Conservation (phyloP, 2,329 filamentous ascomycete species). For the Verticillium zaregamsianum region DNA sequence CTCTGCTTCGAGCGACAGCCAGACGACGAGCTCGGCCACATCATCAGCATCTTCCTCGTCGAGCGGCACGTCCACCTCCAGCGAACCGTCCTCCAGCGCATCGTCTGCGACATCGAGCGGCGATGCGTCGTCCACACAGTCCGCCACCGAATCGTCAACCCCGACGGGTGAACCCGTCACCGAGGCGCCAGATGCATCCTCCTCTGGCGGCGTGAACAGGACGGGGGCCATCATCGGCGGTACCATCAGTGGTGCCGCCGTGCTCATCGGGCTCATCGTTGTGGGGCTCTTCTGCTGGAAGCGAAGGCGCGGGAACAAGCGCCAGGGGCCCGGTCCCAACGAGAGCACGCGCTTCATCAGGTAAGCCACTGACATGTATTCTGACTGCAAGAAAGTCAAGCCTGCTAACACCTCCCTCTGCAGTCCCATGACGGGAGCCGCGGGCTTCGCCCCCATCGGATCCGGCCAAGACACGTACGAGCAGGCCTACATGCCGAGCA, state of each 20-base stretch:
- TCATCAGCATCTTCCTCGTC: conserved; percentile 7
- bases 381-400: conserved; percentile 1
- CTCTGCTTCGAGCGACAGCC: conserved; percentile 10
- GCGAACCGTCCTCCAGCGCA: conserved; percentile 7
- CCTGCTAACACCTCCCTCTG: conserved; percentile 12
- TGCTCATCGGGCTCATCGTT: conserved; percentile 35
- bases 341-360: conserved; percentile 35
- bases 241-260: conserved; percentile 46
- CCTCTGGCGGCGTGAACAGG: conserved; percentile 19
- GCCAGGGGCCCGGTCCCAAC: conserved; percentile 35
- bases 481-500: conserved; percentile 11
- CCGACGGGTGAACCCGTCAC: conserved; percentile 13
- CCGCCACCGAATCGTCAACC: conserved; percentile 11
- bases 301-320: conserved; percentile 35
- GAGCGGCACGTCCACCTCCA: background rate
- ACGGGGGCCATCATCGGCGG: conserved; percentile 52
- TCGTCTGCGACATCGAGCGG: background rate
- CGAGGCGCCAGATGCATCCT: conserved; percentile 21
- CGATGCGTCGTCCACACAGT: conserved; percentile 10
- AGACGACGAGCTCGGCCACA: conserved; percentile 2
- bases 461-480: conserved; percentile 9
- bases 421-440: conserved; percentile 24
- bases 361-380: conserved; percentile 19
- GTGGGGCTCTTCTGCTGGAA: conserved; percentile 37
- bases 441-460: conserved; percentile 21